Evolutionary conservation across 306 rosid genomes (phyloP), one percentile per base, ranked within the genome.

Genomic region (Herpetospermum pedunculosum): DNA sequence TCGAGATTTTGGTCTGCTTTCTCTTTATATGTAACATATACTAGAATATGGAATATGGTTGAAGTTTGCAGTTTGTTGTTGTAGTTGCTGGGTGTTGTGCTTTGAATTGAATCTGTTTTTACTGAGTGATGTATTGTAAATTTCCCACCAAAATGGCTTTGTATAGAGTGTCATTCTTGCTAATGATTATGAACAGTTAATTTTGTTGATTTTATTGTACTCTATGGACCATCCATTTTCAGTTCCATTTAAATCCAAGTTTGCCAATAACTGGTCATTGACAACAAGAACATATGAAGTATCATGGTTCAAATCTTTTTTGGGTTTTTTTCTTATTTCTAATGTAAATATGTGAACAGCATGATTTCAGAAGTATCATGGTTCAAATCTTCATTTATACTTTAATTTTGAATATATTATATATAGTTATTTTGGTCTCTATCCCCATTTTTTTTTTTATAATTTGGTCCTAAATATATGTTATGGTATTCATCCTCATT

Each of bases 131-230:
- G 73, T 69, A 69, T 67, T 67, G 53, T 67, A 67, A 41, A 69
- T 43, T 69, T 44, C 14, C 40, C 54, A 44, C 73, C 54, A 26
- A 41, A 69, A 41, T 69, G 73, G 65, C 28, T 82, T 70, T 75
- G 74, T 78, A 68, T 43, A 68, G 49, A 19, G 72, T 25, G 19
- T 3, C 19, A 23, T 12, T 67, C 52, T 67, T 41, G 50, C 13
- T 2, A 23, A 67, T 41, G 35, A 21, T 67, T 19, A 65, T 19
- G 13, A 59, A 59, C 29, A 10, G 29, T 52, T 9, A 4, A 13
- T 28, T 13, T 25, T 58, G 29, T 52, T 9, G 1, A 13, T 28
- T 13, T 25, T 58, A 58, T 58, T 58, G 30, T 54, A 53, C 59
- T 26, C 10, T 23, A 57, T 57, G 9, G n/a, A 4, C n/a, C 58